Evolutionary conservation across 2,329 filamentous ascomycete species (phyloP).

Genomic region (Fusarium verrucosum): DNA sequence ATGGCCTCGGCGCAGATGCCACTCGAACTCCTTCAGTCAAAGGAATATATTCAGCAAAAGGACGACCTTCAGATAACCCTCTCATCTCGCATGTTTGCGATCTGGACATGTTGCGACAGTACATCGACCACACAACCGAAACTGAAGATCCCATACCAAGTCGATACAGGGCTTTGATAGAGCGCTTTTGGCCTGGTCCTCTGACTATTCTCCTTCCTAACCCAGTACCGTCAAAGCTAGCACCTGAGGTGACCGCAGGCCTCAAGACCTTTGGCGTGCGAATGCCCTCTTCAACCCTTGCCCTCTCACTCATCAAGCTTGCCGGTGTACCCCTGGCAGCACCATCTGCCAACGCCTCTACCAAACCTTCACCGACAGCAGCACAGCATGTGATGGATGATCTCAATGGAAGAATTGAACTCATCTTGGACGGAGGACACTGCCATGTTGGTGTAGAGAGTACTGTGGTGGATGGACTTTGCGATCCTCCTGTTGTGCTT

Average conservation of each 20-base stretch:
- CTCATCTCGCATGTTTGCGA: slow-evolving; percentile 93
- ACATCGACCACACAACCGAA: slow-evolving; percentile 58
- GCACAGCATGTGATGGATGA: slow-evolving; percentile 91
- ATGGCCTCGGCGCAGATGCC: slow-evolving; percentile 95
- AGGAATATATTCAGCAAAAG: slow-evolving; percentile 94
- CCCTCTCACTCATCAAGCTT: slow-evolving; percentile 84
- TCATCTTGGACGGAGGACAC: slow-evolving; percentile 88
- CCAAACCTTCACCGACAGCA: slow-evolving; percentile 88
- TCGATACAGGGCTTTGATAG: slow-evolving; percentile 81
- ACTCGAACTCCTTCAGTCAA: slow-evolving; percentile 83
- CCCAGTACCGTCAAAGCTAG: slow-evolving; percentile 73
- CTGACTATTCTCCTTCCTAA: slow-evolving; percentile 89
- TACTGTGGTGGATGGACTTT: slow-evolving; percentile 93
- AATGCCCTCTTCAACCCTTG: slow-evolving; percentile 87
- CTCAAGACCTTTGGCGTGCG: slow-evolving; percentile 86
- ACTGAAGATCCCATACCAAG: slow-evolving; percentile 65
- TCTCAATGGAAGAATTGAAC: slow-evolving; percentile 79
- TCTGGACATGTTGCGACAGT: slow-evolving; percentile 73
- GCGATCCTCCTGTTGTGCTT: slow-evolving; percentile 80
- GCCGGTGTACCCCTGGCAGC: slow-evolving; percentile 83
- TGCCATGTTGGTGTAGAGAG: slow-evolving; percentile 94
- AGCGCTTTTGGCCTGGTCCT: slow-evolving; percentile 92
- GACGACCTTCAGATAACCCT: slow-evolving; percentile 91
- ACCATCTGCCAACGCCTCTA: slow-evolving; percentile 94
- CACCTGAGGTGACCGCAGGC: slow-evolving; percentile 90